Evolutionary conservation across 1,284 basidiomycete species (phyloP), one percentile per base, ranked within the genome.

Genomic region (Ustilago shanxiensis): DNA sequence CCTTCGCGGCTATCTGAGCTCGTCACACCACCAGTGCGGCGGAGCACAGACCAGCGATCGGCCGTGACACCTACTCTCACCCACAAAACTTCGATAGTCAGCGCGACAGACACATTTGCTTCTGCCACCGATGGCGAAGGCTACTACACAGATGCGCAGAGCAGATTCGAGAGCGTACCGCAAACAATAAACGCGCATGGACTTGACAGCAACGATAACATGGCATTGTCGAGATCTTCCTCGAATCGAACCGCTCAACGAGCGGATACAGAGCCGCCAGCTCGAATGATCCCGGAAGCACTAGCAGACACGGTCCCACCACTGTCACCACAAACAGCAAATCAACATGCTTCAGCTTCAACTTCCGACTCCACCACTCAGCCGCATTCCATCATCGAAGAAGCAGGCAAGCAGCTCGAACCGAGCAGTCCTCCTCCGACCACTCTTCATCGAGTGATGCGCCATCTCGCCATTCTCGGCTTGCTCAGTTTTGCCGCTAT

Each of bases 401-500:
- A 75, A 47, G 47, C 65, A 29, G 67, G 72, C 51, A 54, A 66
- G 18, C 64, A 64, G 31, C 31, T 64, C 29, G 72, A 71, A 24
- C 60, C 60, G 20, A 33, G 9, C 39, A 28, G n/a, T 16, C 57
- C 24, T 20, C 51, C 51, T 6, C 2, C 33, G 26, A 51, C 51
- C 9, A 18, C 29, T 2, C 55, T 58, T 24, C 69, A 72, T 49
- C 60, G 55, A 41, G 13, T 39, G 22, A 7, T 58, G 29, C 76
- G 78, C 0, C 79, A 79, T 57, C 35, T 62, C 18, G 69, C 84
- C 39, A 78, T 80, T 10, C 77, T 83, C 24, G 83, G 82, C 2
- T 74, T 87, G 11, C 66, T 88, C 14, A 52, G 71, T 1, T 81
- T 87, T 31, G 83, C 84, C 1, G 79, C 87, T 6, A 79, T 88